Evolutionary conservation across 2,329 filamentous ascomycete species (phyloP), one percentile per base, ranked within the genome.

Genomic region (Xylaria sp.): DNA sequence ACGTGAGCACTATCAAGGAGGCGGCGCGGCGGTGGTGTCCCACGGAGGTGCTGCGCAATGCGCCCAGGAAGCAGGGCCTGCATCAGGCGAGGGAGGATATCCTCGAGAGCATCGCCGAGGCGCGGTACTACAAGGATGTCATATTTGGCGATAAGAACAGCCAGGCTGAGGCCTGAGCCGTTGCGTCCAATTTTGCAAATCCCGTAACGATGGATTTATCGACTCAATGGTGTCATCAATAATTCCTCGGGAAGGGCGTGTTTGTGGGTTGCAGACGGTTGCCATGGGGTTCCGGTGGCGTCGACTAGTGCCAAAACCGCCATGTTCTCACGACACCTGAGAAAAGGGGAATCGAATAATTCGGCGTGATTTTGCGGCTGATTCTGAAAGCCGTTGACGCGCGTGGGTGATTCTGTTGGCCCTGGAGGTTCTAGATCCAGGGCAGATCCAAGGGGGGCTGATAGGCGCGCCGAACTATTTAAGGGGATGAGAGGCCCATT

Each of bases 1-100:
- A 99, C 74, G 92, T 98, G 56, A 97, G 93, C 76, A 85, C 88
- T 47, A 86, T 98, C 72, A 98, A 98, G 79, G 95, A 99, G 80
- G 93, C 92, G 21, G 90, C 89, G 17, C 85, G 87, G 66, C 84
- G 94, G 46, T 99, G 95, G 94, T 88, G 87, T 43, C 82, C 83
- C 1, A 75, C 80, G n/a, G 81, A 85, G 7, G 74, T 91, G 8
- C 72, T 90, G 63, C 79, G 80, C 57, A 80, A 81, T 44, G 87
- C 85, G 27, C 93, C 94, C 11, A 76, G 73, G 64, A 98, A 98
- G 81, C 85, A 85, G 73, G 87, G 85, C 37, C 79, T 88, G 53
- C 95, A 99, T 79, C 87, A 94, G 76, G 95, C 95, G 0, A 87
- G 85, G 70, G 87, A 92, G 57, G 95, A 99, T 76, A 97, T 99